Evolutionary conservation across 1,284 basidiomycete species (phyloP), one percentile per base, ranked within the genome.

Genomic region (Tilletia horrida): DNA sequence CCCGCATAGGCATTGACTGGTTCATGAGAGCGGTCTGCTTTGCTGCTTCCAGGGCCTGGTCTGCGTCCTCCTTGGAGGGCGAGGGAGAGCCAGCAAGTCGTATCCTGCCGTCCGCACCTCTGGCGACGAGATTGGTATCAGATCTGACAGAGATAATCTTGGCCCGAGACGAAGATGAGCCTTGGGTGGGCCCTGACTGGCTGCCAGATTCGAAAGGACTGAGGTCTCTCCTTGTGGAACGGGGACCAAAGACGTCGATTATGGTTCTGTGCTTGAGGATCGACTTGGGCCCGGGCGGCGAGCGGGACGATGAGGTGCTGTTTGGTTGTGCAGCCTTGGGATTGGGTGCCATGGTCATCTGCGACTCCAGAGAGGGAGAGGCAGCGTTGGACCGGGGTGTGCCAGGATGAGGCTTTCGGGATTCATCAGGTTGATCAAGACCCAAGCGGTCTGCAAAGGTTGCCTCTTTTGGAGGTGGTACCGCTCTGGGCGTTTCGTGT

Each of bases 261-360:
- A 98, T 90, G 72, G 91, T 94, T 35, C 95, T 89, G 82, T 96
- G 91, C 84, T 98, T 98, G 76, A 98, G 87, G 71, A 98, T 98
- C 59, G 95, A 91, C 83, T 97, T 97, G 31, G 55, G 55, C 11
- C 27, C 55, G 25, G 71, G 71, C 27, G 67, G 68, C 63, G 27
- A n/a, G 13, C 55, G 55, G 13, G 55, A 59, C 3, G 61, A 62
- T 9, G 61, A 13, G 55, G 4, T 14, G 55, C 27, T 21, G 55
- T 35, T 21, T 48, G 16, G 18, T 18, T 48, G 18, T 48, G 16
- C 35, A 11, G 6, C 11, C 6, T 11, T 40, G 4, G 6, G 35
- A 40, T 4, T 40, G 35, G 4, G 35, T 6, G 35, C 6, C 6
- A 40, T 40, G 6, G 35, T 40, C 35, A 40, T 40, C 35, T 40